Conservation (phyloP, 225 moss, liverwort and hornwort species). For the Physcomitrium patens region DNA sequence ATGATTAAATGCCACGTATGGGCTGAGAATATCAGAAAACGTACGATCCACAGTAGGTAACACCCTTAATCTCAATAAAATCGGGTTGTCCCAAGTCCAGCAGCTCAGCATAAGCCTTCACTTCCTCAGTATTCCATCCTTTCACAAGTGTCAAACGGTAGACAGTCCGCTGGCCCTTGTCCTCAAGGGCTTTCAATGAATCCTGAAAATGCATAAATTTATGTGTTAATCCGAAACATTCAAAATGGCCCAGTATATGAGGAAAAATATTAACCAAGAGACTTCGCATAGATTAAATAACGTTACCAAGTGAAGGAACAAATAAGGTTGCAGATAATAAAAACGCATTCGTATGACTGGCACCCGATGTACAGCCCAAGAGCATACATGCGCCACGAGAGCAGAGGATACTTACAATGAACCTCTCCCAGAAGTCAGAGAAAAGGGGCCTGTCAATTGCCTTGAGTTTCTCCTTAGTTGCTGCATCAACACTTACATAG, state of each 20-base stretch:
- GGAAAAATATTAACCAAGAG: neutral
- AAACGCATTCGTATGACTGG: neutral
- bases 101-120: slow-evolving; percentile 91
- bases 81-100: slow-evolving; percentile 88
- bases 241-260: neutral
- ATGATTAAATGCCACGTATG: neutral
- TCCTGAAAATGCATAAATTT: slow-evolving; percentile 43
- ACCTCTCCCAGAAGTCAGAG: slow-evolving; percentile 96
- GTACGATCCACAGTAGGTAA: slow-evolving; percentile 97
- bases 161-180: slow-evolving; percentile 89
- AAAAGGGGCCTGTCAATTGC: slow-evolving; percentile 96
- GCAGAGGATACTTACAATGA: slow-evolving; percentile 63
- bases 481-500: slow-evolving; percentile 98
- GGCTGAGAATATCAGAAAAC: slow-evolving; percentile 27
- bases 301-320: neutral
- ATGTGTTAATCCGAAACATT: slow-evolving; percentile 2
- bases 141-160: slow-evolving; percentile 96
- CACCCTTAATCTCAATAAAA: slow-evolving; percentile 97
- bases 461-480: slow-evolving; percentile 93
- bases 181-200: slow-evolving; percentile 83
- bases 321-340: slow-evolving; percentile 4
- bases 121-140: slow-evolving; percentile 94
- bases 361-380: neutral
- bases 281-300: neutral
- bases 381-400: neutral